Evolutionary conservation across 2,329 filamentous ascomycete species (phyloP).

Genomic region (Magnaporthales sp.): DNA sequence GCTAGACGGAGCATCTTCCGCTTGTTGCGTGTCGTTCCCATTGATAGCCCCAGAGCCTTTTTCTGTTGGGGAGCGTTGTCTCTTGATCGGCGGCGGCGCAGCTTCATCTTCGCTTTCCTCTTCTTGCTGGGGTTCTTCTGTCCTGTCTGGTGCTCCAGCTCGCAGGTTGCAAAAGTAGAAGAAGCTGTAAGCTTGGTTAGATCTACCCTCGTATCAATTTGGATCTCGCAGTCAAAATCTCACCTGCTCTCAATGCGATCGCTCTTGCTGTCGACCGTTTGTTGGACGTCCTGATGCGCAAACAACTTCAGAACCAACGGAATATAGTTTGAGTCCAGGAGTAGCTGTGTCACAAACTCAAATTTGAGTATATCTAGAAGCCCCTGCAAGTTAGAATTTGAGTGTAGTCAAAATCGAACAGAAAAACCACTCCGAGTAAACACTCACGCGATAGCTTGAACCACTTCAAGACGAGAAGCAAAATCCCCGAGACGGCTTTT

Average conservation of each 20-base stretch:
- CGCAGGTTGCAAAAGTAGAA: constrained; percentile 81
- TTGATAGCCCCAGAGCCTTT: not conserved
- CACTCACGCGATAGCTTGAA: constrained; percentile 83
- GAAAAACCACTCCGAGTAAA: not conserved
- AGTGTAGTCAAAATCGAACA: not conserved
- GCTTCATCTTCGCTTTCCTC: constrained; percentile 66
- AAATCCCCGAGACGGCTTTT: constrained; percentile 84
- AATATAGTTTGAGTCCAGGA: constrained; percentile 92
- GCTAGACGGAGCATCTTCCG: constrained; percentile 13
- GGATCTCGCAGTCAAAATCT: constrained; percentile 13
- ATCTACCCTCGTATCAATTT: not conserved
- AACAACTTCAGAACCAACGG: constrained; percentile 89
- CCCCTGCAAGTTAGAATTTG: not conserved
- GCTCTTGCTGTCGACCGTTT: constrained; percentile 75
- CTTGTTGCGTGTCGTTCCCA: not conserved
- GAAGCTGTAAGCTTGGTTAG: constrained; percentile 47
- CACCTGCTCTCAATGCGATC: constrained; percentile 77
- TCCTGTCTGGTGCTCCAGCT: constrained; percentile 19
- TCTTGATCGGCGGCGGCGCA: constrained; percentile 72
- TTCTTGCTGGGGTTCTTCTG: constrained; percentile 25
- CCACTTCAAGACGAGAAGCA: constrained; percentile 91
- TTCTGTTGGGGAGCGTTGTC: constrained; percentile 33
- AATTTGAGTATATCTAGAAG: constrained; percentile 79
- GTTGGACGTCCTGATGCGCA: constrained; percentile 88
- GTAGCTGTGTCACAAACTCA: constrained; percentile 86